Conservation (phyloP, 805 yeast genomes). For the Candida coquimbonensis region DNA sequence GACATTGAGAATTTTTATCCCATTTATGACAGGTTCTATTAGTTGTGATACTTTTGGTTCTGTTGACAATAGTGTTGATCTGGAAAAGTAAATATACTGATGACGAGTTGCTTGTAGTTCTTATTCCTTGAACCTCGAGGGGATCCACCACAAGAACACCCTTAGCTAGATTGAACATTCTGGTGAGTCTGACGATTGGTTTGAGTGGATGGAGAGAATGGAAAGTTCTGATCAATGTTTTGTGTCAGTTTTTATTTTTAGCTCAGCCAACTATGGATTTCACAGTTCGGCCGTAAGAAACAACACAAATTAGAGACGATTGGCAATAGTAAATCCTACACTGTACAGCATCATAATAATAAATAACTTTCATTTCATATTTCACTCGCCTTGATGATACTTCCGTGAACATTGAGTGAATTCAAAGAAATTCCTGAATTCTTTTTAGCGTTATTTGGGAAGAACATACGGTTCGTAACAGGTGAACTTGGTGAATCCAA, state of each 20-base stretch:
- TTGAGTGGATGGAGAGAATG: background rate
- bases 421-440: slow-evolving; percentile 15
- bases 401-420: slow-evolving; percentile 12
- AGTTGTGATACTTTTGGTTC: slow-evolving; percentile 8
- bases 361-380: slow-evolving; percentile 1
- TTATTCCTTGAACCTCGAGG: slow-evolving; percentile 14
- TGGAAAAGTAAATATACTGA: slow-evolving; percentile 18
- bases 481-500: background rate
- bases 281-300: too few relatives aligned
- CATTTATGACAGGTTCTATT: slow-evolving; percentile 3
- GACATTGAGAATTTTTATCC: slow-evolving; percentile 20
- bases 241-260: background rate
- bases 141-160: slow-evolving; percentile 23
- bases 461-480: slow-evolving; percentile 1
- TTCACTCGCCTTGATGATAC: slow-evolving; percentile 21
- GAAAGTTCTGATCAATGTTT: too few relatives aligned
- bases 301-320: too few relatives aligned
- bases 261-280: too few relatives aligned
- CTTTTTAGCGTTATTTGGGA: slow-evolving; percentile 10
- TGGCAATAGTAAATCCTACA: too few relatives aligned
- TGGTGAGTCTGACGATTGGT: background rate
- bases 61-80: slow-evolving; percentile 12
- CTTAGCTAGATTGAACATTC: slow-evolving; percentile 12
- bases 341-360: background rate
- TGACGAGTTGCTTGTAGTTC: background rate